Conservation (phyloP, 2,329 filamentous ascomycete species). For the Aspergillus hiratsukae region DNA sequence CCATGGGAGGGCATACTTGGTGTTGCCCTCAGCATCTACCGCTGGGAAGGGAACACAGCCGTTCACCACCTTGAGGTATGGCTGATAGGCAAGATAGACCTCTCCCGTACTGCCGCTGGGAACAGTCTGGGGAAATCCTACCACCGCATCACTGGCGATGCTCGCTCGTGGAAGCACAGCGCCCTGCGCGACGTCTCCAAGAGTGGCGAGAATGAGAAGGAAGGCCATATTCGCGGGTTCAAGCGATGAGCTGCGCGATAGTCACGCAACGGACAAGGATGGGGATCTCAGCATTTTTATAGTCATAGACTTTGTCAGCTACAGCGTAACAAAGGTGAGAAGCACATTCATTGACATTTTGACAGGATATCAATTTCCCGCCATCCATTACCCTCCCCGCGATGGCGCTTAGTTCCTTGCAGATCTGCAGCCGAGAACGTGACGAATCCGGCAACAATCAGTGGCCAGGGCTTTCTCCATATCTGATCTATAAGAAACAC, state of each 20-base stretch:
- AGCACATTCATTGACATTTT: neutral
- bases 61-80: conserved; percentile 51
- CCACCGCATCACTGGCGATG: conserved; percentile 46
- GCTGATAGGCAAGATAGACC: conserved; percentile 54
- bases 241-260: neutral
- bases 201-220: neutral
- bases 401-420: neutral
- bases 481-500: neutral
- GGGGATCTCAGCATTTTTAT: neutral
- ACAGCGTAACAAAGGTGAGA: neutral
- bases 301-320: too few species aligned
- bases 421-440: neutral
- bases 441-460: neutral
- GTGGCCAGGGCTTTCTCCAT: neutral
- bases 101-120: conserved; percentile 45
- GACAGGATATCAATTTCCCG: neutral
- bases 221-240: neutral
- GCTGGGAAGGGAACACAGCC: conserved; percentile 62
- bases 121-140: conserved; percentile 52
- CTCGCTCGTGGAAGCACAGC: conserved; percentile 31
- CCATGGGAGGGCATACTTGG: conserved; percentile 41
- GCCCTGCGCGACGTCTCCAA: conserved; percentile 1
- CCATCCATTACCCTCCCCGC: neutral
- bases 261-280: neutral
- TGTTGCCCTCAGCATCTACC: conserved; percentile 55